These are phyloP conservation scores for Colletotrichum salicis DNA, from an alignment of 2,329 filamentous ascomycete species.

Conservation along the genomic window DNA sequence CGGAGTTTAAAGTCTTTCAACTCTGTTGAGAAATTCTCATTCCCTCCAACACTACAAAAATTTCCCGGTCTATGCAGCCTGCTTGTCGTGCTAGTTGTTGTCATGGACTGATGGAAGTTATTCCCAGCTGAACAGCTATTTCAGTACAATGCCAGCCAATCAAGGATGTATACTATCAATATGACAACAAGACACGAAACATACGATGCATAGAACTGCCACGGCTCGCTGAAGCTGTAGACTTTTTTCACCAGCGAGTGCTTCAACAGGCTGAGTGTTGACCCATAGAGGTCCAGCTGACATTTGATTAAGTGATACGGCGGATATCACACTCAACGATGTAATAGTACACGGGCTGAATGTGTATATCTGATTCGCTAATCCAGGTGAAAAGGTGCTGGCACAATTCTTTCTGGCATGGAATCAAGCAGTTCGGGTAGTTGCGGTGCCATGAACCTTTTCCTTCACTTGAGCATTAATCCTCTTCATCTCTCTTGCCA, in stretches of 20 bases:
- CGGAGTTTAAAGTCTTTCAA: not conserved
- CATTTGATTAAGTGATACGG: not conserved
- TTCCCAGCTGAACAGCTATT: not conserved
- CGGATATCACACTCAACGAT: not conserved
- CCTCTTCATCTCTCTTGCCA: slow-evolving; percentile 12
- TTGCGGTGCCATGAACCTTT: not conserved
- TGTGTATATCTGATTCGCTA: not conserved
- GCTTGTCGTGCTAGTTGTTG: not conserved
- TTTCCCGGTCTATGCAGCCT: not conserved
- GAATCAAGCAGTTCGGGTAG: not conserved
- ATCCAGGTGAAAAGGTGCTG: too few relatives aligned
- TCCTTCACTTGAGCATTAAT: slow-evolving; percentile 9
- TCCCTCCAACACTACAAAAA: not conserved
- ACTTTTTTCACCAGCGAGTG: not conserved
- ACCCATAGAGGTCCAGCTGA: not conserved
- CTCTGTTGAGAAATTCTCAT: not conserved
- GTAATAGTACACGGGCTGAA: not conserved
- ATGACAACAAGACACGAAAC: slow-evolving; percentile 1
- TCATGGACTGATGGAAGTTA: not conserved
- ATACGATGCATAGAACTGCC: slow-evolving; percentile 1
- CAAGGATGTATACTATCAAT: not conserved
- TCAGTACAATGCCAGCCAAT: not conserved
- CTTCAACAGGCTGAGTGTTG: not conserved
- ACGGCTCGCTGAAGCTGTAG: not conserved
- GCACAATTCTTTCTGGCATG: too few relatives aligned